These are phyloP conservation scores for Misopates orontium DNA, from an alignment of 257 asterid genomes.

Conservation along the genomic window DNA sequence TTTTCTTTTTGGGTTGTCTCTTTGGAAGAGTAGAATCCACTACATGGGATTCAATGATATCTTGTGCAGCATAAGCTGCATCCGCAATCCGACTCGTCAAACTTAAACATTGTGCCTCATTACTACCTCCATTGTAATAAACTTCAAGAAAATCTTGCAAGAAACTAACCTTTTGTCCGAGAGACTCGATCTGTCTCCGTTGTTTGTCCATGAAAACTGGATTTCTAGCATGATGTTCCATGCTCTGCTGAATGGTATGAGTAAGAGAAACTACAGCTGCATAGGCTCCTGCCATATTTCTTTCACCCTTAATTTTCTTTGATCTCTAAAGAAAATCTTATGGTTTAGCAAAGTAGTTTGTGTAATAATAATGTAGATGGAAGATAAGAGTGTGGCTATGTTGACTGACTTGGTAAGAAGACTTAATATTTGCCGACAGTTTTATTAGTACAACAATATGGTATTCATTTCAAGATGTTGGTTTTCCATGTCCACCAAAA, in stretches of 20 bases:
- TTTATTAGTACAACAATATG: too few relatives aligned
- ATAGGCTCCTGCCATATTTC: background rate
- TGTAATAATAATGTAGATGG: too few relatives aligned
- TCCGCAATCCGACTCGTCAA: background rate
- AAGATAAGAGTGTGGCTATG: too few relatives aligned
- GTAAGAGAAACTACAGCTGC: slow-evolving; percentile 12
- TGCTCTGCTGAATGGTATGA: background rate
- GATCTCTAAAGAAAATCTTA: too few relatives aligned
- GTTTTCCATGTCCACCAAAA: too few relatives aligned
- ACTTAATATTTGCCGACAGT: too few relatives aligned
- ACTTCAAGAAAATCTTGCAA: background rate
- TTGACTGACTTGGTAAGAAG: too few relatives aligned
- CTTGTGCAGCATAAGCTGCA: background rate
- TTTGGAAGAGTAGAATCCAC: background rate
- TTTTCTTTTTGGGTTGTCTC: too few relatives aligned
- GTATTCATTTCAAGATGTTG: too few relatives aligned
- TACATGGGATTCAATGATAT: slow-evolving; percentile 3
- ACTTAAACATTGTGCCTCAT: too few relatives aligned
- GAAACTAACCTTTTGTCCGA: background rate
- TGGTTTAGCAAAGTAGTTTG: background rate
- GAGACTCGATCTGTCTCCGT: background rate
- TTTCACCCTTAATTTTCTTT: too few relatives aligned
- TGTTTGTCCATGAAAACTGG: background rate
- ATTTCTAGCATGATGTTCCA: background rate
- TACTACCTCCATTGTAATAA: background rate